These are phyloP conservation scores for Syzygium syzygioides DNA, from an alignment of 441 rosid genomes.

Conservation along the genomic window DNA sequence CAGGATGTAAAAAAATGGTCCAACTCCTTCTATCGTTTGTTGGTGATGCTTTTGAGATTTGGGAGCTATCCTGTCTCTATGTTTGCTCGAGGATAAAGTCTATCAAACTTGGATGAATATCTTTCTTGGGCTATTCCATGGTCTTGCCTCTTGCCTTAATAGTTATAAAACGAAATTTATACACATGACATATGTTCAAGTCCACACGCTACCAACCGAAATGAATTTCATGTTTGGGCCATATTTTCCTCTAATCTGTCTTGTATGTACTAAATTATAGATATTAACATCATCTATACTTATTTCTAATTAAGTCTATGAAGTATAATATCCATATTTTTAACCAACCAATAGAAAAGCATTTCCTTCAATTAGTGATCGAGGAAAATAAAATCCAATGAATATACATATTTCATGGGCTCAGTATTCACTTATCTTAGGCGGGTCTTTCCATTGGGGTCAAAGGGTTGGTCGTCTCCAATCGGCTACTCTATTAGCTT, in stretches of 20 bases:
- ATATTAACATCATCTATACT: not conserved
- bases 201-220: not conserved
- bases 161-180: not conserved
- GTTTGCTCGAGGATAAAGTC: not conserved
- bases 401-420: not conserved
- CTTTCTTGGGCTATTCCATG: not conserved
- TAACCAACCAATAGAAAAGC: not conserved
- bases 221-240: not conserved
- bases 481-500: too few relatives aligned
- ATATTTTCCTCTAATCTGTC: not conserved
- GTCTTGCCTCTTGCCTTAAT: not conserved
- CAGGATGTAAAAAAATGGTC: not conserved
- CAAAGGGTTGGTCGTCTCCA: too few relatives aligned
- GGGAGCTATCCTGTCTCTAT: not conserved
- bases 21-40: not conserved
- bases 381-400: not conserved
- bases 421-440: not conserved
- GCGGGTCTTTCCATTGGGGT: not conserved
- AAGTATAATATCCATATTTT: not conserved
- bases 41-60: not conserved
- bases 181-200: not conserved
- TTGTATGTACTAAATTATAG: not conserved
- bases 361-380: not conserved
- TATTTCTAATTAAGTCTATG: not conserved
- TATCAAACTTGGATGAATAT: not conserved